Evolutionary conservation across 108 stramenopile genomes (phyloP).

Genomic region (Skeletonema tropicum): DNA sequence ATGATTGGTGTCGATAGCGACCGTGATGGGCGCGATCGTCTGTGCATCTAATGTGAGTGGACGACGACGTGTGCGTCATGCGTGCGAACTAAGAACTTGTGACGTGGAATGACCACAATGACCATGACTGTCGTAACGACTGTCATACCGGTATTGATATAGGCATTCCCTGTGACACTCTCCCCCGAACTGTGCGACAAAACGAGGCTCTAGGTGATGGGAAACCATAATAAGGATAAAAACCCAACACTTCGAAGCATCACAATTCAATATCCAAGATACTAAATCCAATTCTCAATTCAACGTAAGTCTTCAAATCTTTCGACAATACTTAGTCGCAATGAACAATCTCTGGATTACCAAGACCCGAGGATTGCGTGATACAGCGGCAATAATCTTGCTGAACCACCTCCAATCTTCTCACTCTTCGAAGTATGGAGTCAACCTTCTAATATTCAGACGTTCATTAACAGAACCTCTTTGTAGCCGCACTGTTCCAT

Average conservation of each 20-base stretch:
- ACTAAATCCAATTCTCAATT: neutral
- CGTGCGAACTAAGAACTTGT: too few relatives aligned
- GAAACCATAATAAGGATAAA: constrained; percentile 45
- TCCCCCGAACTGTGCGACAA: constrained; percentile 17
- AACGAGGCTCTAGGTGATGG: constrained; percentile 67
- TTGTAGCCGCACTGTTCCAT: constrained; percentile 40
- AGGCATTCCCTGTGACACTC: neutral
- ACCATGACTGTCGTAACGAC: neutral
- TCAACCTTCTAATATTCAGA: constrained; percentile 32
- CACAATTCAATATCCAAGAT: neutral
- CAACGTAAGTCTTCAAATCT: neutral
- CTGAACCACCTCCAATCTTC: neutral
- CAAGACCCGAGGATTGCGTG: neutral
- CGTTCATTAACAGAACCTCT: constrained; percentile 24
- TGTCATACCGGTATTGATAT: neutral
- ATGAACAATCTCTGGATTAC: too few relatives aligned
- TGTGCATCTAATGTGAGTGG: too few relatives aligned
- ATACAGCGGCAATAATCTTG: too few relatives aligned
- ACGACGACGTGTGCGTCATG: too few relatives aligned
- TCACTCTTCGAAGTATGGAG: constrained; percentile 25
- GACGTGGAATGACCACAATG: too few relatives aligned
- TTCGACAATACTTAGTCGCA: neutral
- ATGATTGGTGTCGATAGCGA: too few relatives aligned
- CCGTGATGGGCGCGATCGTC: too few relatives aligned
- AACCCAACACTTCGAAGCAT: neutral